Conservation (phyloP, 2,329 filamentous ascomycete genomes). For the Ceratocystis harringtonii region DNA sequence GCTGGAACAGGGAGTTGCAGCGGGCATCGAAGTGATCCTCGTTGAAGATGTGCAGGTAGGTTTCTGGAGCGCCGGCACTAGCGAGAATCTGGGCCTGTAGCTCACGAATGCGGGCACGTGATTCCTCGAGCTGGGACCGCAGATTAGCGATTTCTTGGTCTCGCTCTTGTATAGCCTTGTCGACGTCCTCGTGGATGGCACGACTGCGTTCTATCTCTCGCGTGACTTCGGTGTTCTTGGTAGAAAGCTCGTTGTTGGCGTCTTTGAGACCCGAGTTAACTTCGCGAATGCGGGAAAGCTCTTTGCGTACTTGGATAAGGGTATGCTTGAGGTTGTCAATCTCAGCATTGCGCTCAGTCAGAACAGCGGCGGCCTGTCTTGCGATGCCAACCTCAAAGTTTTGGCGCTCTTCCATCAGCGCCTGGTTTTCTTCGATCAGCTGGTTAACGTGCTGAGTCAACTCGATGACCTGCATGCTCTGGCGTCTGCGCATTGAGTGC, state of each 20-base stretch:
- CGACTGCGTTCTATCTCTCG: constrained; percentile 57
- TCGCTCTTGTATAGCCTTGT: constrained; percentile 58
- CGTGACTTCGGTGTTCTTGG: constrained; percentile 49
- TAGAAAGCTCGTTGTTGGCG: constrained; percentile 61
- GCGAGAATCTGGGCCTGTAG: constrained; percentile 40
- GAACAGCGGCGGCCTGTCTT: constrained; percentile 50
- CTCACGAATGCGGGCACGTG: constrained; percentile 45
- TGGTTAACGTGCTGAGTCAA: constrained; percentile 76
- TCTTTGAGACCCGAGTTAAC: constrained; percentile 67
- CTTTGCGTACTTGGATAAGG: constrained; percentile 64
- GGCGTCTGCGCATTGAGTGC: constrained; percentile 88
- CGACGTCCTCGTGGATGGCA: constrained; percentile 40
- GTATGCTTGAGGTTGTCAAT: constrained; percentile 69
- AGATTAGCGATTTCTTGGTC: constrained; percentile 70
- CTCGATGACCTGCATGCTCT: constrained; percentile 94
- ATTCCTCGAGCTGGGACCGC: constrained; percentile 60
- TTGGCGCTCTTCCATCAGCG: constrained; percentile 56
- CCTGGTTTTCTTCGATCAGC: constrained; percentile 68
- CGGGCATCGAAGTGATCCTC: constrained; percentile 92
- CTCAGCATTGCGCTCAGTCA: constrained; percentile 73
- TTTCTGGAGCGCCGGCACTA: constrained; percentile 28
- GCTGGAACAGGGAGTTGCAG: constrained; percentile 86
- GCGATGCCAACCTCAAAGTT: constrained; percentile 52
- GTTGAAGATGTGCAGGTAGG: constrained; percentile 67
- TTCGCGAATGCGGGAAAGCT: constrained; percentile 65